A percentile compares a stretch with the other conserved stretches of the same genome.
Conservation (phyloP, 345 rosid genomes). For the Murraya koenigii region DNA sequence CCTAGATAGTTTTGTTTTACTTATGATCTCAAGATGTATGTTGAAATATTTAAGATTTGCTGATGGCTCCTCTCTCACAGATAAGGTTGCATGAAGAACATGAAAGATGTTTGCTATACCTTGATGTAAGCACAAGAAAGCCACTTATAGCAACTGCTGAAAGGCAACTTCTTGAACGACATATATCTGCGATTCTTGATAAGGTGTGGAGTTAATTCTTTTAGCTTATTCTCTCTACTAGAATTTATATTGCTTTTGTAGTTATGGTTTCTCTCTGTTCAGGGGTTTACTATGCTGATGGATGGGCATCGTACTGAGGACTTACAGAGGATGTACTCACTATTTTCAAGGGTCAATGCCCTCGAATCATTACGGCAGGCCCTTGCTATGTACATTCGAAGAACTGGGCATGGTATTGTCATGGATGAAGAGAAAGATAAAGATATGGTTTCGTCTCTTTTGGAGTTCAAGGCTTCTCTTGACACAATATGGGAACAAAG, state of each 20-base stretch:
- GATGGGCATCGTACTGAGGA: slow-evolving; percentile 92
- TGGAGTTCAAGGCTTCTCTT: slow-evolving; percentile 92
- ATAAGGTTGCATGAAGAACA: slow-evolving; percentile 93
- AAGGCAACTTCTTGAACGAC: slow-evolving; percentile 87
- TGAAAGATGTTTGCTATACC: slow-evolving; percentile 89
- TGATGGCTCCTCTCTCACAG: slow-evolving; percentile 40
- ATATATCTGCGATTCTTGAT: slow-evolving; percentile 81
- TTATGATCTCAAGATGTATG: background rate
- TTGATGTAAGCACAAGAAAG: slow-evolving; percentile 82
- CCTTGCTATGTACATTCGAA: slow-evolving; percentile 71
- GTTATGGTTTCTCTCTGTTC: slow-evolving; percentile 21
- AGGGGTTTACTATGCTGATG: slow-evolving; percentile 92
- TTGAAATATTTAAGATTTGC: slow-evolving; percentile 1
- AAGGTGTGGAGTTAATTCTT: slow-evolving; percentile 48
- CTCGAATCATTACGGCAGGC: slow-evolving; percentile 88
- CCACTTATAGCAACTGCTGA: slow-evolving; percentile 81
- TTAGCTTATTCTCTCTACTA: slow-evolving; percentile 7
- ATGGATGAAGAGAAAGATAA: slow-evolving; percentile 99
- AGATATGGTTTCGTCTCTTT: slow-evolving; percentile 82
- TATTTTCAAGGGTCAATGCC: slow-evolving; percentile 79
- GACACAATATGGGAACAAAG: slow-evolving; percentile 93
- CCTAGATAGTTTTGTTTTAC: background rate
- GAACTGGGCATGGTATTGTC: slow-evolving; percentile 76
- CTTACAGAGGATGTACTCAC: slow-evolving; percentile 74
- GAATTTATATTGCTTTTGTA: background rate